phyloP scores from a whole-genome alignment of 805 yeast species.

The Saccharomycodes ludwigii region DNA sequence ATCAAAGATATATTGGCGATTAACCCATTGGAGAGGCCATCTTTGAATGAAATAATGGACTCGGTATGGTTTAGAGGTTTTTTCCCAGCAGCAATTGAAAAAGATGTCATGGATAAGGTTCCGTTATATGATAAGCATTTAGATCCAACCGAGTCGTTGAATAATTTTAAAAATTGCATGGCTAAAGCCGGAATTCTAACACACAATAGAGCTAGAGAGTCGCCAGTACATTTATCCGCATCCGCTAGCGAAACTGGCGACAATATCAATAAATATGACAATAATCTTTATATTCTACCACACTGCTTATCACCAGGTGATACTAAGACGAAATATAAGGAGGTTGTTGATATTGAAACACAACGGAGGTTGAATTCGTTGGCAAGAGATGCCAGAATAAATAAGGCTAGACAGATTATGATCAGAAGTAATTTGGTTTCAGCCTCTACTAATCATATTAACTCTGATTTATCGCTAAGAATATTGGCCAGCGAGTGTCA shows the following conservation, averaged over 20 bases:
- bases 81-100: constrained; percentile 65
- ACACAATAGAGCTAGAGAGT: constrained; percentile 23
- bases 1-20: constrained; percentile 63
- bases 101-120: constrained; percentile 31
- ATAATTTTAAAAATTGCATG: constrained; percentile 57
- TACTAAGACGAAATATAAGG: constrained; percentile 77
- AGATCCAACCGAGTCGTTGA: constrained; percentile 46
- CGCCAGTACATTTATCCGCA: constrained; percentile 8
- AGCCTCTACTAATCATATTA: constrained; percentile 22
- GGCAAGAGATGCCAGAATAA: constrained; percentile 24
- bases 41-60: constrained; percentile 62
- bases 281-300: constrained; percentile 62
- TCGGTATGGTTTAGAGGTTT: constrained; percentile 82
- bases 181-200: constrained; percentile 46
- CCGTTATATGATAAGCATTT: constrained; percentile 49
- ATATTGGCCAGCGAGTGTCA: constrained; percentile 34
- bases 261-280: constrained; percentile 55
- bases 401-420: constrained; percentile 23
- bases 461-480: constrained; percentile 26
- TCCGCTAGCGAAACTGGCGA: too few relatives aligned
- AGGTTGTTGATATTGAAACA: constrained; percentile 34
- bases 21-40: constrained; percentile 73
- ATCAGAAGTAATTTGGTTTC: constrained; percentile 20
- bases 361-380: constrained; percentile 22
- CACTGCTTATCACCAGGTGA: constrained; percentile 88